phyloP scores from a whole-genome alignment of 495 filamentous ascomycete species.

The Ascodesmis nigricans region DNA sequence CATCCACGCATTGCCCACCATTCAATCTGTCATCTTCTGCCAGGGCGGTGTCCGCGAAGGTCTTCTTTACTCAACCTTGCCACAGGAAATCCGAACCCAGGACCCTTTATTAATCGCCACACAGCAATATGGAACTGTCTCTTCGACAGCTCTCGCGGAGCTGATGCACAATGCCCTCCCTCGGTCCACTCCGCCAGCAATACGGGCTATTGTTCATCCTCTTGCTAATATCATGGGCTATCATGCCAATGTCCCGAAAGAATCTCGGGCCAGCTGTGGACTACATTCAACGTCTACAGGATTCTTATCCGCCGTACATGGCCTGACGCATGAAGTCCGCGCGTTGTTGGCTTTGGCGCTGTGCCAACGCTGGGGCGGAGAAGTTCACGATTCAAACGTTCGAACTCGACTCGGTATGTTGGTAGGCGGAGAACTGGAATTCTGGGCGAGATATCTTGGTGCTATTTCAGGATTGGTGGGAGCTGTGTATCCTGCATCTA shows the following conservation, averaged over 20 bases:
- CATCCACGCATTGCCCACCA: slow-evolving; percentile 41
- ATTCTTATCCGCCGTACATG: slow-evolving; percentile 40
- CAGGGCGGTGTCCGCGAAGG: slow-evolving; percentile 73
- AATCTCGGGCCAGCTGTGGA: slow-evolving; percentile 38
- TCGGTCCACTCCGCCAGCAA: slow-evolving; percentile 22
- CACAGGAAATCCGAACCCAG: slow-evolving; percentile 32
- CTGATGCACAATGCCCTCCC: slow-evolving; percentile 30
- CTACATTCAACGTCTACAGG: slow-evolving; percentile 52
- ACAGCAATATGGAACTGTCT: slow-evolving; percentile 27
- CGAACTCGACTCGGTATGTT: slow-evolving; percentile 28
- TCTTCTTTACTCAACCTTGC: slow-evolving; percentile 45
- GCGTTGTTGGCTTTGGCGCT: slow-evolving; percentile 50
- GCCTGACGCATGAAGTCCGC: slow-evolving; percentile 48
- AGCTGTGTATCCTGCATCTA: slow-evolving; percentile 24
- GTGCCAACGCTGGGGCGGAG: slow-evolving; percentile 53
- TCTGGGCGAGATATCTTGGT: slow-evolving; percentile 44
- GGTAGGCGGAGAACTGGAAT: slow-evolving; percentile 28
- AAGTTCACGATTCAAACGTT: slow-evolving; percentile 33
- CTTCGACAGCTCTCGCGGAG: slow-evolving; percentile 23
- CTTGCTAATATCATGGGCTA: slow-evolving; percentile 32
- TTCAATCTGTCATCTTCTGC: slow-evolving; percentile 58
- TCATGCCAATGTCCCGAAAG: slow-evolving; percentile 30
- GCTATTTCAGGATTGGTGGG: slow-evolving; percentile 30
- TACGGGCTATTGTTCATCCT: slow-evolving; percentile 28
- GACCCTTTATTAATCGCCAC: slow-evolving; percentile 44